Conservation (phyloP, 768 basidiomycete genomes). For the Kwoniella sp. region DNA sequence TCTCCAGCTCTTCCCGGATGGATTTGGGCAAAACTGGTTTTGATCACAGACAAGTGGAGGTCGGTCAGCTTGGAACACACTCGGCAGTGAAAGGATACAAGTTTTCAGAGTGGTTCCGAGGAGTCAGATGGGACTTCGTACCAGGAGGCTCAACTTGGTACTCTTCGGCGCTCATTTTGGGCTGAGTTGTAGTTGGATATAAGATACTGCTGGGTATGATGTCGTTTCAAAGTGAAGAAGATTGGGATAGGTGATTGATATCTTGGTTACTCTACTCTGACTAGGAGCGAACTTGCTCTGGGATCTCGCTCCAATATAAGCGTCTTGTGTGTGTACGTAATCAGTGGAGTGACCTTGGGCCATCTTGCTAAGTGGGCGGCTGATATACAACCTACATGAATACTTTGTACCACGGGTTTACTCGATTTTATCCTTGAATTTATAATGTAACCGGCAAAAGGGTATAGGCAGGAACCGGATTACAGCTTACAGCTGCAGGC, state of each 20-base stretch:
- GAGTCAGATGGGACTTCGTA: no score
- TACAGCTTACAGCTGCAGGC: no score
- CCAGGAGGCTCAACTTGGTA: slow-evolving; percentile 11
- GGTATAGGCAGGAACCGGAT: not conserved
- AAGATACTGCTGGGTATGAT: not conserved
- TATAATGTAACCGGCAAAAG: not conserved
- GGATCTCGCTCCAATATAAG: no score
- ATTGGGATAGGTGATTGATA: no score
- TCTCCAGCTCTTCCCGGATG: slow-evolving; percentile 26
- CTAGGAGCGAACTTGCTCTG: no score
- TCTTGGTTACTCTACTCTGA: no score
- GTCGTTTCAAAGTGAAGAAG: not conserved
- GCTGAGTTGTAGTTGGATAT: not conserved
- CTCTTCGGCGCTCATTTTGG: slow-evolving; percentile 18
- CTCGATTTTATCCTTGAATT: not conserved
- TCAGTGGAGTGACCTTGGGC: no score
- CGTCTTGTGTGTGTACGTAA: no score
- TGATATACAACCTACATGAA: no score
- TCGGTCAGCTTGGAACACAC: slow-evolving; percentile 2
- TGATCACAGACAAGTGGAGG: not conserved
- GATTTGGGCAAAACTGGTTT: slow-evolving; percentile 22
- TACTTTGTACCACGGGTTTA: not conserved
- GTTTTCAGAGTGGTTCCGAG: no score
- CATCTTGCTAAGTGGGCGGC: no score
- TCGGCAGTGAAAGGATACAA: no score